Evolutionary conservation across 2,329 filamentous ascomycete genomes (phyloP), one percentile per base, ranked within the genome.

Genomic region (Cercospora sp.): DNA sequence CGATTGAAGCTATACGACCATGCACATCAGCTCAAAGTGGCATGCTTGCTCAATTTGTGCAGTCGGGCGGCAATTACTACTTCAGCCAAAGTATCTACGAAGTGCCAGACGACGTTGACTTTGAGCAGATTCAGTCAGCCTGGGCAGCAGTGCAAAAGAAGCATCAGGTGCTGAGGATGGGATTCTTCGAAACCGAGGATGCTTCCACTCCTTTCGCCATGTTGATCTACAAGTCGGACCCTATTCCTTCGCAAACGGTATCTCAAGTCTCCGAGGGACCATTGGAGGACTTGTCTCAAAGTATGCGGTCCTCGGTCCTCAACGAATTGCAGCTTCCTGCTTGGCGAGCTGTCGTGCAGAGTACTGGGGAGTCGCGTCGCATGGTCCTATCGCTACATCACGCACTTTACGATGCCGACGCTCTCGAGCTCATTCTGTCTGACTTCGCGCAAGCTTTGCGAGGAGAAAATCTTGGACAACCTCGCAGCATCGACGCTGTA

Each of bases 331-430:
- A 87, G 51, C 69, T 77, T 0, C 88, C 88, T 0, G 86, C 87
- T 0, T 96, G 92, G 92, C 80, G 81, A 12, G 77, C 92, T 20
- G 80, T 81, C 0, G 59, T 93, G 1, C 75, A 84, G 0, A 71
- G 81, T 2, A 55, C 69, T 0, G 64, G 74, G 0, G 60, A 69
- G 0, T 51, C 65, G 0, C 53, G 58, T 3, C 72, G 75, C 5
- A 76, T 87, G 48, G 79, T 84, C 55, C 75, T 89, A 20, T 86
- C 83, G 9, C 83, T 93, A 2, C 90, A 96, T 70, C 94, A 97
- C 79, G 91, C 91, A 0, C 81, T 97, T 0, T 97, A 96, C 72
- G 94, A 97, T 80, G 94, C 93, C 0, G 84, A 87, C 48, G 93
- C 92, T 8, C 80, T 97, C 10, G 82, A 86, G 3, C 75, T 83